Evolutionary conservation across 768 basidiomycete genomes (phyloP).

Genomic region (Exidia glandulosa): DNA sequence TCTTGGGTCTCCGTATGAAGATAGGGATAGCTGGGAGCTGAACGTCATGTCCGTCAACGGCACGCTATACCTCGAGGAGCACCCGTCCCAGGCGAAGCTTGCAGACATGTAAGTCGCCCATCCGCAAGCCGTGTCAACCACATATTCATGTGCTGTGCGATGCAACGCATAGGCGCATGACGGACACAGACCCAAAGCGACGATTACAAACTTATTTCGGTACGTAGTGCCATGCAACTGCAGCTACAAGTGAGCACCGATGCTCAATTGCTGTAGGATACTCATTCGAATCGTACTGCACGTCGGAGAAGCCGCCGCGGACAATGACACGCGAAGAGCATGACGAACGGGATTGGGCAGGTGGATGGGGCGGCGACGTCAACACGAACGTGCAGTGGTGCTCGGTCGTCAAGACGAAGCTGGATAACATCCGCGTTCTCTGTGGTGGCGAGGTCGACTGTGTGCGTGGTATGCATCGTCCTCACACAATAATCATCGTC

Average conservation of each 20-base stretch:
- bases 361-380: constrained; percentile 70
- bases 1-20: constrained; percentile 73
- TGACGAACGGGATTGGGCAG: background rate
- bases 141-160: background rate
- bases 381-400: constrained; percentile 90
- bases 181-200: constrained; percentile 53
- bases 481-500: background rate
- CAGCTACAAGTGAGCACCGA: too few relatives aligned
- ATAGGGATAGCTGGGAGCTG: constrained; percentile 65
- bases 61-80: constrained; percentile 67
- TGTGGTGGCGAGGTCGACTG: constrained; percentile 92
- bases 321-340: background rate
- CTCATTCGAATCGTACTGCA: constrained; percentile 84
- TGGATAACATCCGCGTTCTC: constrained; percentile 58
- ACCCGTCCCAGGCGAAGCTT: constrained; percentile 46
- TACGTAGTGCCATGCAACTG: background rate
- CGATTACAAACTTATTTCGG: constrained; percentile 62
- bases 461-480: constrained; percentile 46
- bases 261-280: constrained; percentile 31
- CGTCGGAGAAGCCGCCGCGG: constrained; percentile 24
- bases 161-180: constrained; percentile 28
- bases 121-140: too few relatives aligned
- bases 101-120: constrained; percentile 45
- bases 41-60: constrained; percentile 71
- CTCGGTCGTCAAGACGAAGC: constrained; percentile 75